Base-by-base conservation (phyloP, 441 rosid species). In the California macrophylla region DNA sequence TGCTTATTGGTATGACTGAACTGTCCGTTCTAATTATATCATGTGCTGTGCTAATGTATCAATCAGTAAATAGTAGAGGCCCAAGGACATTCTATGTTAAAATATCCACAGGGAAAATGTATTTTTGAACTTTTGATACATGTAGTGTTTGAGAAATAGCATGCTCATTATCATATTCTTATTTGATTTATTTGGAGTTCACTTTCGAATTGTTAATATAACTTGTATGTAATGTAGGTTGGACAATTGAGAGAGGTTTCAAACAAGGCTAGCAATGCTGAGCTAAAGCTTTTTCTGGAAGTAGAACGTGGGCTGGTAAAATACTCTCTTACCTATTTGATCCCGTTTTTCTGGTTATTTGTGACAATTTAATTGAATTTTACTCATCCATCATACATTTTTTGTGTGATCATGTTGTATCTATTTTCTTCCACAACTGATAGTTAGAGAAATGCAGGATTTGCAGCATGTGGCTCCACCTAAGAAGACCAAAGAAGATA, bases 191-290 rank as follows among this genome's bases (percentile, higher is more conserved):
- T 8, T 64, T 64, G 42, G 40, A 40, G n/a, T 64, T 29, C 52
- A 20, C 21, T 25, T 15, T 64, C 21, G n/a, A 4, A 60, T 40
- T 70, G 12, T 38, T 66, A 4, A 9, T n/a, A 24, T 24, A 42
- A 30, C 6, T 56, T 30, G 3, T 24, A 60, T 40, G 38, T 36
- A 21, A 28, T 74, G 69, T 79, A 86, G 93, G 93, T 88, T 76
- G 93, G 91, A 73, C 86, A 86, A 72, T 67, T 88, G 78, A 74
- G 87, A 78, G 93, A 86, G 79, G 87, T 84, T 64, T 85, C 89
- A 61, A 82, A 86, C 70, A 86, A 84, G 84, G 80, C 84, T 16
- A 85, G 72, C 74, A 84, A 75, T 78, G 89, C 89, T 52, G 94
- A 88, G 75, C 81, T 88, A 66, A 88, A 88, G 79, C 79, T 88